Evolutionary conservation across 1,284 basidiomycete genomes (phyloP), one percentile per base, ranked within the genome.

Genomic region (Athelia sp.): DNA sequence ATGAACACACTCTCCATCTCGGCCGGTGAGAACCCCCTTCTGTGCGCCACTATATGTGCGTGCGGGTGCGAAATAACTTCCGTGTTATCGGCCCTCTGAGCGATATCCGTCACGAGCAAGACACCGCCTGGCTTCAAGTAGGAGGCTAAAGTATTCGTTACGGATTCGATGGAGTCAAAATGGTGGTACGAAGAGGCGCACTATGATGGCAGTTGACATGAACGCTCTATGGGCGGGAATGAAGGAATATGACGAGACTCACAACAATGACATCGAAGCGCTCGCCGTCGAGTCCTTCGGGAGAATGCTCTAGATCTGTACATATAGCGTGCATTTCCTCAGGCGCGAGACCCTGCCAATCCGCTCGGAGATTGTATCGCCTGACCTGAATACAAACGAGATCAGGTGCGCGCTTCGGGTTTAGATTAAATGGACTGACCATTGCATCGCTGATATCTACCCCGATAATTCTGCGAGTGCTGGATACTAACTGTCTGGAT

Each of bases 111-210:
- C 3, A 90, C 76, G 38, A 88, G 63, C 0, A 90, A 70, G 4
- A 64, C 65, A 2, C 84, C 87, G 2, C 78, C 74, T 0, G 83
- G 81, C 52, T 81, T 82, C 49, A 89, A 67, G 58, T 79, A 79
- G 21, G 63, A 68, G 2, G 68, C 67, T 14, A 90, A 75, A 0
- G 63, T 65, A n/a, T 64, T 65, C 3, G 84, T 87, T 21, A 72
- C 73, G 3, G 67, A 68, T 3, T 67, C 63, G 51, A 83, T 72
- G 26, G 74, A 72, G 1, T 66, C 53, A 54, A 89, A 74, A 59
- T 90, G 87, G 57, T 90, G 86, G 56, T 84, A 90, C 1, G 86
- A 71, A 50, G 75, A 71, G 4, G 76, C 70, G 58, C 86, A 90
- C 86, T 89, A 50, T 1, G 35, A 43, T 31, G 17, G 21, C 14